Evolutionary conservation across 306 rosid species (phyloP).

Genomic region (Rosa chinensis): DNA sequence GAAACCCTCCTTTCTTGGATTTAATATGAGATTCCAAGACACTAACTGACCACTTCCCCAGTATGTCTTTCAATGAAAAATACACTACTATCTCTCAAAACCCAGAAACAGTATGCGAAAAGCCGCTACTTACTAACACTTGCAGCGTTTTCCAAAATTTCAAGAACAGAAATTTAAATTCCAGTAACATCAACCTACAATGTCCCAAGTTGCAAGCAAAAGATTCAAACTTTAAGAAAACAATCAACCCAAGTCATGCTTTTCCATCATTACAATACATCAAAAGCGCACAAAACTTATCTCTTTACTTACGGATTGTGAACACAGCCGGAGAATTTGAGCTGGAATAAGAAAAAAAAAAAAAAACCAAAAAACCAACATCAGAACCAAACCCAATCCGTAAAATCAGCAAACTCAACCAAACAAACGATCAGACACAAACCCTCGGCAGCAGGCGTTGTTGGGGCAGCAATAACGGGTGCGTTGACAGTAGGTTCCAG

Average conservation of each 20-base stretch:
- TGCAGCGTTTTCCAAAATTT: neutral
- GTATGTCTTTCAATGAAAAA: neutral
- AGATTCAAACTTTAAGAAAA: neutral
- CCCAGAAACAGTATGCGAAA: neutral
- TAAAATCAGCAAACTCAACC: neutral
- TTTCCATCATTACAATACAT: neutral
- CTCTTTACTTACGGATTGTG: slow-evolving; percentile 88
- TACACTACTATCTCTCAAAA: neutral
- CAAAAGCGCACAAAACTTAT: neutral
- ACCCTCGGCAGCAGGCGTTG: slow-evolving; percentile 92
- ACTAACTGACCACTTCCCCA: neutral
- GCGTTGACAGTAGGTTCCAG: slow-evolving; percentile 59
- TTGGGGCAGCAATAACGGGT: slow-evolving; percentile 59
- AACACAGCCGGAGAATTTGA: slow-evolving; percentile 58
- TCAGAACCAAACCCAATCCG: neutral
- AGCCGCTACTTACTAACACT: neutral
- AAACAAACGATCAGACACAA: neutral
- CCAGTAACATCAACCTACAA: neutral
- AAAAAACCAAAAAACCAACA: neutral
- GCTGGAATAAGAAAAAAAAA: slow-evolving; percentile 45
- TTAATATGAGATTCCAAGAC: neutral
- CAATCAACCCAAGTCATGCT: neutral
- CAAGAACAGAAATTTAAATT: neutral
- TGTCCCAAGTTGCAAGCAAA: neutral
- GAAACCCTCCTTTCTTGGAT: neutral